Base-by-base conservation (phyloP, 257 asterid genomes). In the Avicennia marina region DNA sequence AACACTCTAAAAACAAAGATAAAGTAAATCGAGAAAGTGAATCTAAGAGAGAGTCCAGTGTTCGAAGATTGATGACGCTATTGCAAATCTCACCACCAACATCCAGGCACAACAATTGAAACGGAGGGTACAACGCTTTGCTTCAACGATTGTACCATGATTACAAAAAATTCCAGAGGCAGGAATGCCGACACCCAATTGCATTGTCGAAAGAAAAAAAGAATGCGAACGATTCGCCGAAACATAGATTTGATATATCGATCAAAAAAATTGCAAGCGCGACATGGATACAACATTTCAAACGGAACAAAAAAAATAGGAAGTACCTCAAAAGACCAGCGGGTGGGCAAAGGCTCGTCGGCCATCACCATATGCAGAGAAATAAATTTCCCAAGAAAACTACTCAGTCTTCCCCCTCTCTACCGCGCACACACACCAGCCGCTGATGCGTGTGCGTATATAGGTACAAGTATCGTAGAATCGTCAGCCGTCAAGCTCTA, bases 301-400 rank as follows among this genome's bases (percentile, higher is more conserved):
- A 67, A 40, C 16, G 61, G 7, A 33, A 53, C 11, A 17, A 13
- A 43, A 51, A 47, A 42, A 34, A 13, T 31, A 4, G 40, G 33
- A 60, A 50, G 42, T 58, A 84, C 97, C 90, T 76, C 83, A 70
- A 89, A 86, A 18, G 95, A 81, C 97, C 93, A 89, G 72, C 97
- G 97, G 56, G 95, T 86, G 47, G 80, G 82, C 72, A 84, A 21
- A 73, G 97, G 95, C 52, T 86, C 95, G 65, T 75, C 95, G 12
- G 94, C 89, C 97, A 84, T 83, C 57, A 18, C 58, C 20, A 43
- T 54, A 11, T 38, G 9, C 24, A 29, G 16, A 21, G 29, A 24
- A 12, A n/a, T 47, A 38, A 63, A 64, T 43, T 17, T n/a, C 56
- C 42, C 1, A 6, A 4, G 48, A 15, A 31, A 17, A 29, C 33